These are phyloP conservation scores for Lipomyces starkeyi DNA, from an alignment of 805 yeast species.

Conservation along the genomic window DNA sequence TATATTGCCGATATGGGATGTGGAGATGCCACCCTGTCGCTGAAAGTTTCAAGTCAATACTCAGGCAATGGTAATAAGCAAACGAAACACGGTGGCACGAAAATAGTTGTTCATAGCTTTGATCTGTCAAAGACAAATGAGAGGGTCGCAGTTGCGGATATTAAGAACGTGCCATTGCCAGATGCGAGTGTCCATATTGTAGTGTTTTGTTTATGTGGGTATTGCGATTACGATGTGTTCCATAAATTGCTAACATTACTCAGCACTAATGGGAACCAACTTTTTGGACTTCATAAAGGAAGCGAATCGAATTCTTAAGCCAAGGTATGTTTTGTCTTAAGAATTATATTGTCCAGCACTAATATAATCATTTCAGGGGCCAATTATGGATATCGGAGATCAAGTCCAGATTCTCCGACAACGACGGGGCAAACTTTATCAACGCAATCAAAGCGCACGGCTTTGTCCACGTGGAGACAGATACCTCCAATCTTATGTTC, in stretches of 20 bases:
- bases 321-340: slow-evolving; percentile 44
- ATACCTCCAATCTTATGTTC: slow-evolving; percentile 89
- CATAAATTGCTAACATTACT: slow-evolving; percentile 1
- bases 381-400: slow-evolving; percentile 98
- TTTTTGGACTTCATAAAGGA: slow-evolving; percentile 90
- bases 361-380: slow-evolving; percentile 57
- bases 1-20: slow-evolving; percentile 99
- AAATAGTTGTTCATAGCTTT: slow-evolving; percentile 78
- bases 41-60: slow-evolving; percentile 63
- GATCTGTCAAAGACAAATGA: slow-evolving; percentile 90
- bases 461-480: slow-evolving; percentile 86
- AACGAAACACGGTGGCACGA: slow-evolving; percentile 46
- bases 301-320: slow-evolving; percentile 84
- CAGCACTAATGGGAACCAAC: slow-evolving; percentile 92
- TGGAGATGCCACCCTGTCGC: slow-evolving; percentile 91
- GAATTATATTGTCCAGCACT: background rate
- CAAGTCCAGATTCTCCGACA: slow-evolving; percentile 85
- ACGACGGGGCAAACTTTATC: slow-evolving; percentile 63
- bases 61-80: slow-evolving; percentile 46
- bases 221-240: background rate
- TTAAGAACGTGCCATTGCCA: slow-evolving; percentile 82
- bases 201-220: slow-evolving; percentile 76
- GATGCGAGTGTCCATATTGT: slow-evolving; percentile 84
- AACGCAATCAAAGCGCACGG: slow-evolving; percentile 78
- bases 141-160: slow-evolving; percentile 95